Base-by-base conservation (phyloP, 2,329 filamentous ascomycete species). In the Colletotrichum brevisporum region DNA sequence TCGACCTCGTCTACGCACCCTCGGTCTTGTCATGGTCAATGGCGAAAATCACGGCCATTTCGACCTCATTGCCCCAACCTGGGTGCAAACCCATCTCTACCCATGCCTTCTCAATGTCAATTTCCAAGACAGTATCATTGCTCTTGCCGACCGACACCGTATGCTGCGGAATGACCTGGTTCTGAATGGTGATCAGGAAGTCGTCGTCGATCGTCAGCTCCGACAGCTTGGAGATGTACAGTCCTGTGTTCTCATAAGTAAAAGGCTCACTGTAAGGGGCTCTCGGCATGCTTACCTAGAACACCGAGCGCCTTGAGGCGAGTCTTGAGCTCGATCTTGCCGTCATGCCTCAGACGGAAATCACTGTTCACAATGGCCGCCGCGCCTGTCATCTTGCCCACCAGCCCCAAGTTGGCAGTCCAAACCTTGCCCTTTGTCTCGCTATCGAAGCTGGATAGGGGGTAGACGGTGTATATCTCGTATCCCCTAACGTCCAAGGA, bases 301-400 rank as follows among this genome's bases (percentile, higher is more conserved):
- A 85, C 85, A 0, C 95, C 95, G 1, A 98, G 81, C 0, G 94
- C 94, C 77, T 97, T 98, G 50, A 98, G 77, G 15, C 86, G 88
- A 1, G 92, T 88, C 74, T 90, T 89, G 13, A 97, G 80, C 8
- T 89, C 80, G 21, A 96, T 81, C 16, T 89, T 83, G 0, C 90
- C 89, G 65, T 89, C 91, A 8, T 73, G 76, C 4, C 74, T 75
- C 51, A 90, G 77, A 41, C 86, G 86, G 52, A 91, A 86, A 31
- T 87, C 84, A n/a, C 84, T 90, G 45, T 84, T 85, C 1, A 91
- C 83, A 8, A 97, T 86, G 0, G 94, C 94, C 1, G 94, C 94
- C 1, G 91, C 90, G 0, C 94, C 95, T 0, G 94, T 94, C 93
- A 98, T 97, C 79, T 98, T 97, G 2, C 88, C 92, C 4, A 97